A percentile compares a stretch with the other conserved stretches of the same genome.
Conservation (phyloP, 2,329 filamentous ascomycete species). For the Iodosphaeria phyllophila region DNA sequence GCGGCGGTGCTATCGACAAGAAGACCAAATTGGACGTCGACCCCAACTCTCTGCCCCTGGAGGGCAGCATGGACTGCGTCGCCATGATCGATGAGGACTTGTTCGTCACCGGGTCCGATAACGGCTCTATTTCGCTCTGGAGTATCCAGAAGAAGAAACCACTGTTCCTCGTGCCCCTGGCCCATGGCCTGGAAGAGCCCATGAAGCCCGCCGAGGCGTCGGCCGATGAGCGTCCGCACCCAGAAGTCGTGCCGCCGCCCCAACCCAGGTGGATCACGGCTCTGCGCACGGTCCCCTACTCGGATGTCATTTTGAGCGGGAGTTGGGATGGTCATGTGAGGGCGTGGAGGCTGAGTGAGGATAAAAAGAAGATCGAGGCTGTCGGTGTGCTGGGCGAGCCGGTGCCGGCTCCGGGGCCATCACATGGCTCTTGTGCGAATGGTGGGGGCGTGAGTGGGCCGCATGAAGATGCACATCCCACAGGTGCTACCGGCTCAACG, state of each 20-base stretch:
- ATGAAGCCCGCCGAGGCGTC: constrained; percentile 50
- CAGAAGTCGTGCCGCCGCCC: constrained; percentile 38
- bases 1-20: constrained; percentile 46
- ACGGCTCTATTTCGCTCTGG: constrained; percentile 52
- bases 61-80: constrained; percentile 83
- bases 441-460: constrained; percentile 8
- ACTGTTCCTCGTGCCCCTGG: constrained; percentile 57
- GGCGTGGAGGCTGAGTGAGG: constrained; percentile 68
- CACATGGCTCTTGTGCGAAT: constrained; percentile 2
- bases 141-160: constrained; percentile 89
- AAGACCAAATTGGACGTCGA: constrained; percentile 24
- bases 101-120: constrained; percentile 89
- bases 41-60: constrained; percentile 35
- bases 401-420: constrained; percentile 6
- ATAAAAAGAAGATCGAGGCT: constrained; percentile 60
- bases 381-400: constrained; percentile 44
- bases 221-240: constrained; percentile 47
- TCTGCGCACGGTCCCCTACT: constrained; percentile 69
- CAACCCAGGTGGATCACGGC: constrained; percentile 83
- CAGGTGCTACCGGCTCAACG: too few species aligned
- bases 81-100: constrained; percentile 75
- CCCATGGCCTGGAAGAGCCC: constrained; percentile 69
- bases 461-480: constrained; percentile 5
- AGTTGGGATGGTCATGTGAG: constrained; percentile 87
- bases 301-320: constrained; percentile 74